These are phyloP conservation scores for Tothia fuscella DNA, from an alignment of 2,329 filamentous ascomycete genomes.

Conservation along the genomic window DNA sequence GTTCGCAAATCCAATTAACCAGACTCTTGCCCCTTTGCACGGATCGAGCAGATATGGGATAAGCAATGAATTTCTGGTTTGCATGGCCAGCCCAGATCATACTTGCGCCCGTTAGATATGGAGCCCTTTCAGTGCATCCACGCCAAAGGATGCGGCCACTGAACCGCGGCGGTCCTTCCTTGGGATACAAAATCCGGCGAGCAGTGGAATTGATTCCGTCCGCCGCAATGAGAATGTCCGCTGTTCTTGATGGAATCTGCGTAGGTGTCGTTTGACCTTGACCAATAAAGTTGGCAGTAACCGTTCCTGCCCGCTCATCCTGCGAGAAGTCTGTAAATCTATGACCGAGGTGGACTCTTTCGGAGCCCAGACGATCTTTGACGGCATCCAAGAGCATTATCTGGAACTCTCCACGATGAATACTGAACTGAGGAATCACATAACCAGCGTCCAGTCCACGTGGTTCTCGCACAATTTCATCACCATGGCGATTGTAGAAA, in stretches of 20 bases:
- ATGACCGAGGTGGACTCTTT: constrained; percentile 29
- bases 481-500: constrained; percentile 33
- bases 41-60: constrained; percentile 30
- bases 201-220: constrained; percentile 36
- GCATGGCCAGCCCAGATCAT: constrained; percentile 38
- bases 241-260: constrained; percentile 20
- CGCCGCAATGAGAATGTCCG: constrained; percentile 28
- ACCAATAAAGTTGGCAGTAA: constrained; percentile 28
- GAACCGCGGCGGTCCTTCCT: constrained; percentile 33
- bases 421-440: constrained; percentile 31
- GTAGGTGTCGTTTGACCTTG: constrained; percentile 17
- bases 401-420: constrained; percentile 35
- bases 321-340: constrained; percentile 26
- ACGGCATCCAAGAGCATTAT: constrained; percentile 32
- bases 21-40: constrained; percentile 26
- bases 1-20: constrained; percentile 37
- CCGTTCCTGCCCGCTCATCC: constrained; percentile 17
- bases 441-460: constrained; percentile 31
- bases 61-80: constrained; percentile 37
- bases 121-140: constrained; percentile 29
- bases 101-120: constrained; percentile 30
- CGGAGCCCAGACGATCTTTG: constrained; percentile 28
- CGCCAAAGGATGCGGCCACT: constrained; percentile 36
- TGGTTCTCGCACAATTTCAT: constrained; percentile 32
- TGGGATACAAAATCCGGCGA: constrained; percentile 29